Evolutionary conservation across 768 basidiomycete genomes (phyloP), one percentile per base, ranked within the genome.

Genomic region (Russula lepida): DNA sequence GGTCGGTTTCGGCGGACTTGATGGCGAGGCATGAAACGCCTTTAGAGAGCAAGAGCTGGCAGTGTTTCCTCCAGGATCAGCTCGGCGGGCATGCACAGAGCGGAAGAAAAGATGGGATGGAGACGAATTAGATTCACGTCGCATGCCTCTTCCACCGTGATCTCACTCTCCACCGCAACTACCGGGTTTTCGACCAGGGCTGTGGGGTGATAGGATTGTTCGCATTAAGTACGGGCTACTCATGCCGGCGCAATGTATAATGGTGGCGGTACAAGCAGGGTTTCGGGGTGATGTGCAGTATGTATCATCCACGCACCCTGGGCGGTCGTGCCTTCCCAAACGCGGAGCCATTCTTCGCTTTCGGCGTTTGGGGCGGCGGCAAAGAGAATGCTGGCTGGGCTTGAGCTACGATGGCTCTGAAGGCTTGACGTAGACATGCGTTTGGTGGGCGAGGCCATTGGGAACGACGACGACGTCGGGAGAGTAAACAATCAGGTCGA

Each of bases 101-200:
- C 41, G 30, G 33, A 13, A 13, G 33, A 13, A 13, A 7, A 46
- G 35, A 15, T 28, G 17, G 53, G 53, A 43, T 12, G 32, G 33
- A 15, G 23, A 27, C 51, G 15, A 44, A 44, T 21, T 23, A 11
- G 48, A 74, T 79, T 68, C 68, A 86, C 89, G 64, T 89, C 88
- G 68, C 89, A 92, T 13, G 89, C 89, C 47, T 88, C 86, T 70
- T 92, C 89, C 19, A 92, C 90, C 52, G 81, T 84, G 8, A 79
- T 83, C 48, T 89, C 83, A n/a, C 81, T 81, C 57, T 84, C 83
- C 11, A 92, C 78, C 28, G 77, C 74, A 17, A 89, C 80, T 51
- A 91, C 78, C 3, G 80, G 81, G 47, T 79, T 79, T 69, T 89
- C 87, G 64, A 89, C 83, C 27, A 91, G 75, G 69, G 88, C 89